Evolutionary conservation across 768 basidiomycete species (phyloP).

Genomic region (Rhodocollybia butyracea): DNA sequence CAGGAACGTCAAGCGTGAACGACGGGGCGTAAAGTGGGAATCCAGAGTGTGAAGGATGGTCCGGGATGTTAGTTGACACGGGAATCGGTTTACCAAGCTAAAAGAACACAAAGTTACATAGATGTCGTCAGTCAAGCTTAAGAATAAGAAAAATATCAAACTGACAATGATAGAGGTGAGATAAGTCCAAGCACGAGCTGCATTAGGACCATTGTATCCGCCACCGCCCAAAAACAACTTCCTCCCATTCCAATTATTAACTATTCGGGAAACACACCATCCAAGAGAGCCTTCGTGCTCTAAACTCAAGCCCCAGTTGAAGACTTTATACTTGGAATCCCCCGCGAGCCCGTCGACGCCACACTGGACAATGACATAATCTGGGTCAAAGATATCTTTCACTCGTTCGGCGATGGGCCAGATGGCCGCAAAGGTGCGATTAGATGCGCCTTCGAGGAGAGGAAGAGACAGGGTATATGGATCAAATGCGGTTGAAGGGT

Average conservation of each 20-base stretch:
- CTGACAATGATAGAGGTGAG: slow-evolving; percentile 75
- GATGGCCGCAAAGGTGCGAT: slow-evolving; percentile 55
- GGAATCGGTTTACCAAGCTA: slow-evolving; percentile 56
- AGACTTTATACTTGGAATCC: slow-evolving; percentile 65
- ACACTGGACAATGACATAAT: slow-evolving; percentile 81
- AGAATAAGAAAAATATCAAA: not conserved
- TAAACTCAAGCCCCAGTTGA: slow-evolving; percentile 53
- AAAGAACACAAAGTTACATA: not conserved
- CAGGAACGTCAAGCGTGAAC: slow-evolving; percentile 73
- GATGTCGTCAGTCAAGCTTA: not conserved
- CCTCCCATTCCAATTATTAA: slow-evolving; percentile 55
- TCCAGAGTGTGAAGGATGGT: slow-evolving; percentile 45
- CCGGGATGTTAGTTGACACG: slow-evolving; percentile 67
- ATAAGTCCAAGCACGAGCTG: slow-evolving; percentile 84
- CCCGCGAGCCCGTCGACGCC: slow-evolving; percentile 86
- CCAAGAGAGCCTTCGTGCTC: slow-evolving; percentile 57
- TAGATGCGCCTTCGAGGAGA: slow-evolving; percentile 66
- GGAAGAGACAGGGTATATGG: slow-evolving; percentile 81
- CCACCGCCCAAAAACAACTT: slow-evolving; percentile 79
- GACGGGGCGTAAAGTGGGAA: slow-evolving; percentile 78
- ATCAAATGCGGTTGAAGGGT: slow-evolving; percentile 32
- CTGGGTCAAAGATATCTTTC: slow-evolving; percentile 61
- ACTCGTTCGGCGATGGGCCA: slow-evolving; percentile 66
- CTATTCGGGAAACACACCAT: slow-evolving; percentile 57
- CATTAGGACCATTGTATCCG: slow-evolving; percentile 82